Conservation (phyloP, 2,329 filamentous ascomycete species). For the Curvularia sp. region DNA sequence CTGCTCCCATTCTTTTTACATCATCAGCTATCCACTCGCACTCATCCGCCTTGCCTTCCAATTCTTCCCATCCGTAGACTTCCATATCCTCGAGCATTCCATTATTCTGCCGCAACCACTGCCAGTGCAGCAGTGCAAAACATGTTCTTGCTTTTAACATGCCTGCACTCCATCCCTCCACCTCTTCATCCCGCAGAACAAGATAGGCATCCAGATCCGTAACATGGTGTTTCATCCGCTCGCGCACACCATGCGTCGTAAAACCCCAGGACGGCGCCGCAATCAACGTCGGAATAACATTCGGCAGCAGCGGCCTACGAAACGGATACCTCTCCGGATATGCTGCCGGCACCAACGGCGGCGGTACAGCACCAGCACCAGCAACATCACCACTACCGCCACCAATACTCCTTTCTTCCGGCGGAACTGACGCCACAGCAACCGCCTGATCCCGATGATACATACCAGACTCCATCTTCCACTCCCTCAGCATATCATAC, state of each 20-base stretch:
- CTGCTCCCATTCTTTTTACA: constrained; percentile 4
- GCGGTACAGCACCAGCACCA: neutral
- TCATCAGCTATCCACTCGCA: constrained; percentile 39
- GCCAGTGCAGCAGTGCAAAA: constrained; percentile 35
- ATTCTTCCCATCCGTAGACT: constrained; percentile 30
- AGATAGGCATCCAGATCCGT: constrained; percentile 36
- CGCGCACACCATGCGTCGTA: constrained; percentile 25
- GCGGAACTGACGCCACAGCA: constrained; percentile 15
- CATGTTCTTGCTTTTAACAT: constrained; percentile 17
- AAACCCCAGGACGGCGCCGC: constrained; percentile 26
- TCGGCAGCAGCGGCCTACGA: constrained; percentile 23
- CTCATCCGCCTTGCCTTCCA: constrained; percentile 34
- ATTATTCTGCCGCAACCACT: constrained; percentile 40
- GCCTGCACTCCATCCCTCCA: constrained; percentile 22
- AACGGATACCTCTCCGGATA: neutral
- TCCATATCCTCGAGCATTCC: constrained; percentile 37
- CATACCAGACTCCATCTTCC: constrained; percentile 19
- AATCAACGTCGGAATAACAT: constrained; percentile 37
- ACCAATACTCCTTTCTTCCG: neutral
- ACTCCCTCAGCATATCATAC: constrained; percentile 40
- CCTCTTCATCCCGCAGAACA: constrained; percentile 30
- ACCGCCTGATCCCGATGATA: constrained; percentile 11
- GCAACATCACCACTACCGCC: too few relatives aligned
- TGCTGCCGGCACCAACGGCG: too few relatives aligned
- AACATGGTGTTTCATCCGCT: constrained; percentile 43